phyloP scores from a whole-genome alignment of 83 land plant genomes.

The Picea abies region DNA sequence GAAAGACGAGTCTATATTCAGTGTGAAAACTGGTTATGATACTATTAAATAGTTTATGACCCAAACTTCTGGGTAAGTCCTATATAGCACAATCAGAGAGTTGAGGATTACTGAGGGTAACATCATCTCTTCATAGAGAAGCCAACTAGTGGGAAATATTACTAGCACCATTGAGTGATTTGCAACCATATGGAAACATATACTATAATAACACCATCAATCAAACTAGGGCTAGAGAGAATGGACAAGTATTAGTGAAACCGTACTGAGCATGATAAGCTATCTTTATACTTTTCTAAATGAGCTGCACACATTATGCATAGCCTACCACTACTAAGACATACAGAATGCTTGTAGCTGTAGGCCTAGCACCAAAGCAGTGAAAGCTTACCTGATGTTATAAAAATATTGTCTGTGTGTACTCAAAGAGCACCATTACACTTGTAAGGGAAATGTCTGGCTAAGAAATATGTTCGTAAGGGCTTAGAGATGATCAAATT shows the following conservation, averaged over 20 bases:
- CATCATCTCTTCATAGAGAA: background rate
- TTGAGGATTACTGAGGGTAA: background rate
- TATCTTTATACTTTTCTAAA: background rate
- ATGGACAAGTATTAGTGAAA: background rate
- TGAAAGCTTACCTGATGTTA: background rate
- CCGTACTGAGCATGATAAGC: background rate
- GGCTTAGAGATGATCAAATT: no score
- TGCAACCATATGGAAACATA: background rate
- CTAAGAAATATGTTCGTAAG: no score
- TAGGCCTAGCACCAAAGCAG: background rate
- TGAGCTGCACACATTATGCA: background rate
- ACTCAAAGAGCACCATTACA: background rate
- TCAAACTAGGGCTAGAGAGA: background rate
- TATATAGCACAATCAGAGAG: background rate
- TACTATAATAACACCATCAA: background rate
- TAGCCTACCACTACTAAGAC: no score
- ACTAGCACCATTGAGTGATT: background rate
- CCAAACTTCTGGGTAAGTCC: background rate
- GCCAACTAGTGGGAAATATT: background rate
- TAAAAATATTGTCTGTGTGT: background rate
- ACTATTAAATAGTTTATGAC: background rate
- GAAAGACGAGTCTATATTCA: background rate
- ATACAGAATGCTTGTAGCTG: background rate
- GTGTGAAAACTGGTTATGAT: background rate
- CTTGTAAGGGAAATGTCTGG: background rate